These are phyloP conservation scores for Dictyostelium brefeldianum DNA, from an alignment of 78 protist genomes.

Conservation along the genomic window DNA sequence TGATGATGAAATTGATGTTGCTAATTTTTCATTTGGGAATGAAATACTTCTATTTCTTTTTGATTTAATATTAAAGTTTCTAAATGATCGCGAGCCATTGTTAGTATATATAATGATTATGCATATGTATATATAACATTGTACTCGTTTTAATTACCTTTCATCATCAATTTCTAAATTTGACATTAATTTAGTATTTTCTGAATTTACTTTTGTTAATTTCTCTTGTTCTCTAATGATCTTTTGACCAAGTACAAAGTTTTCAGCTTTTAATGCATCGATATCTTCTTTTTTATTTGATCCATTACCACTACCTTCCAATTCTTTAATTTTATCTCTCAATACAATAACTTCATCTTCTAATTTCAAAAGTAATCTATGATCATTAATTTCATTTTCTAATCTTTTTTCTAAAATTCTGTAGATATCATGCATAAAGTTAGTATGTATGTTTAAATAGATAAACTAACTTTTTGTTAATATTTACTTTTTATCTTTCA, in stretches of 20 bases:
- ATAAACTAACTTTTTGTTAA: no score
- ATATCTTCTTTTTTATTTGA: constrained; percentile 43
- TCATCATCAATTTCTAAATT: constrained; percentile 78
- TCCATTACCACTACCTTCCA: constrained; percentile 43
- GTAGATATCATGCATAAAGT: not conserved
- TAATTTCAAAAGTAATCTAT: constrained; percentile 45
- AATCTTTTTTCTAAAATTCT: constrained; percentile 69
- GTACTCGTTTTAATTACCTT: no score
- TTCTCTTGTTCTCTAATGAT: constrained; percentile 69
- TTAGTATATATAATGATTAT: not conserved
- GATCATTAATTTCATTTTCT: constrained; percentile 73
- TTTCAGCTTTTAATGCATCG: constrained; percentile 46
- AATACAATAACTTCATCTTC: constrained; percentile 53
- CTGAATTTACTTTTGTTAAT: constrained; percentile 33
- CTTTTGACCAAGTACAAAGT: constrained; percentile 69
- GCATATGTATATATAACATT: no score
- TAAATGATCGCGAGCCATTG: no score
- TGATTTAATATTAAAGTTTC: constrained; percentile 64
- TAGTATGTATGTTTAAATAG: no score
- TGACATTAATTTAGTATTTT: constrained; percentile 51
- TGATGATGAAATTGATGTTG: constrained; percentile 3
- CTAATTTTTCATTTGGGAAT: constrained; percentile 39
- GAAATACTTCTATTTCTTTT: constrained; percentile 78
- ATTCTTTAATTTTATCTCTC: constrained; percentile 65
- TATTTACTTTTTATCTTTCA: constrained; percentile 63